phyloP scores from a whole-genome alignment of 352 stramenopile genomes.

The Phytophthora meadii region DNA sequence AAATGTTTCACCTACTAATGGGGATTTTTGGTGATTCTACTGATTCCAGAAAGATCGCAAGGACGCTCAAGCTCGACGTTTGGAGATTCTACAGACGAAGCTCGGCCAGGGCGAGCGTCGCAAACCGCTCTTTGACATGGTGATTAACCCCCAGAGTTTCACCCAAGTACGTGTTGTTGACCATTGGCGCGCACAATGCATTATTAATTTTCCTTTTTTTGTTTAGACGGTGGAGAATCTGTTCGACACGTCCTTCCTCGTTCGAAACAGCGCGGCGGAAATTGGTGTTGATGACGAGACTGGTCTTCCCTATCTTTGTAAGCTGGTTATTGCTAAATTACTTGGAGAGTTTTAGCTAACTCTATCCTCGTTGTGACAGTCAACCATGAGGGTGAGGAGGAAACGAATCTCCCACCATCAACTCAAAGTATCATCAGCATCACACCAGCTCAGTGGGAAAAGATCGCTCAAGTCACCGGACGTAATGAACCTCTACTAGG shows the following conservation, averaged over 20 bases:
- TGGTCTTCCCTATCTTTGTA: constrained; percentile 74
- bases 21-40: constrained; percentile 1
- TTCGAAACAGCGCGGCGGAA: constrained; percentile 73
- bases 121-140: constrained; percentile 73
- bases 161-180: constrained; percentile 53
- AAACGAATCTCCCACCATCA: constrained; percentile 57
- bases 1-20: background rate
- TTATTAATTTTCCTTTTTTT: background rate
- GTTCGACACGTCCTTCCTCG: constrained; percentile 86
- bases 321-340: background rate
- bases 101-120: constrained; percentile 44
- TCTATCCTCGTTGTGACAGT: constrained; percentile 34
- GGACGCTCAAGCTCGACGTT: constrained; percentile 75
- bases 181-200: background rate
- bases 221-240: constrained; percentile 83
- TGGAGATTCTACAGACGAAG: constrained; percentile 73
- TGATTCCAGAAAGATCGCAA: constrained; percentile 71
- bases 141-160: constrained; percentile 78
- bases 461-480: constrained; percentile 51
- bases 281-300: constrained; percentile 62
- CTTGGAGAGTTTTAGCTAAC: background rate
- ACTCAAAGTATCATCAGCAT: constrained; percentile 87
- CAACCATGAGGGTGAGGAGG: constrained; percentile 64
- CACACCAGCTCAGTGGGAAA: constrained; percentile 73
- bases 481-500: constrained; percentile 68